These are phyloP conservation scores for Dryas drummondii DNA, from an alignment of 306 rosid species.

Conservation along the genomic window DNA sequence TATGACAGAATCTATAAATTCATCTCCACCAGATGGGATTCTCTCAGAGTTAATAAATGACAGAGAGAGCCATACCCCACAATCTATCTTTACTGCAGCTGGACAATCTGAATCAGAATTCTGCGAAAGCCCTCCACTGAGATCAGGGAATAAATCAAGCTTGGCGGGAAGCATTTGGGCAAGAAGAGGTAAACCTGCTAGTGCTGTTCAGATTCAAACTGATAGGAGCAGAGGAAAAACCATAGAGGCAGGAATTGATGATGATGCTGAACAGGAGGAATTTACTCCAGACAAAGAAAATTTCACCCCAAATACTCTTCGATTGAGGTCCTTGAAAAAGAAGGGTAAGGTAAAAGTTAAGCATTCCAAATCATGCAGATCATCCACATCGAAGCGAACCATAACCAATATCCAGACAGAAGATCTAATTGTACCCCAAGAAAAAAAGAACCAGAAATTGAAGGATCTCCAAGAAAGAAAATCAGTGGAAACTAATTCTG, in stretches of 20 bases:
- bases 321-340: constrained; percentile 41
- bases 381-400: constrained; percentile 32
- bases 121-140: constrained; percentile 21
- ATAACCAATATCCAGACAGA: constrained; percentile 31
- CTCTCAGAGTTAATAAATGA: constrained; percentile 24
- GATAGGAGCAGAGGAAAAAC: constrained; percentile 36
- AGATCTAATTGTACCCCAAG: constrained; percentile 31
- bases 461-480: constrained; percentile 36
- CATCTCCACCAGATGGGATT: constrained; percentile 26
- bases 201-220: constrained; percentile 49
- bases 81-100: constrained; percentile 23
- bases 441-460: constrained; percentile 49
- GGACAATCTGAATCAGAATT: constrained; percentile 33
- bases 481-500: constrained; percentile 29
- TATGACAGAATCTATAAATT: constrained; percentile 30
- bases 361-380: constrained; percentile 32
- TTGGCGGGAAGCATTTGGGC: constrained; percentile 48
- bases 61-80: constrained; percentile 37
- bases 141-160: constrained; percentile 29
- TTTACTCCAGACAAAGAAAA: constrained; percentile 69
- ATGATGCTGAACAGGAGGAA: constrained; percentile 37
- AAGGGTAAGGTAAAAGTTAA: constrained; percentile 42
- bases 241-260: constrained; percentile 22
- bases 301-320: constrained; percentile 53
- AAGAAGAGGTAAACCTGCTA: constrained; percentile 64